Evolutionary conservation across 495 filamentous ascomycete genomes (phyloP).

Genomic region (Hypoxylon lienhwacheense): DNA sequence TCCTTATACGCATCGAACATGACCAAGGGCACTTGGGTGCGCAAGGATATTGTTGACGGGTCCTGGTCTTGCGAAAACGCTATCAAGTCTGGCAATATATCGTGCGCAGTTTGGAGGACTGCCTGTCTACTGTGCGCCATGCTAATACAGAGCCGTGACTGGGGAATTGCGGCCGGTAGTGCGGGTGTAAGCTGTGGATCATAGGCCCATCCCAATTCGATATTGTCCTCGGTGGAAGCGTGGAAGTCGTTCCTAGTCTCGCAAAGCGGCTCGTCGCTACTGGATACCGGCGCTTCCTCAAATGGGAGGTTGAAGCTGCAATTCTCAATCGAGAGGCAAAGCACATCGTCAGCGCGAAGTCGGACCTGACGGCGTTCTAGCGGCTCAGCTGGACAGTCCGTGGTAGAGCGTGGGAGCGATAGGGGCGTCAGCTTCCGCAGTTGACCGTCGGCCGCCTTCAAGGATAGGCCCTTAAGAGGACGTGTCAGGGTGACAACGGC

Average conservation of each 20-base stretch:
- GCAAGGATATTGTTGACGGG: too few species aligned
- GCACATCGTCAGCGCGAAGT: constrained; percentile 24
- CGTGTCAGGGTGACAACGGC: constrained; percentile 30
- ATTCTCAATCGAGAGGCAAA: constrained; percentile 35
- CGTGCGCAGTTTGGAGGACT: background rate
- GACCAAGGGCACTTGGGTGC: constrained; percentile 3
- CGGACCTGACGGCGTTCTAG: constrained; percentile 16
- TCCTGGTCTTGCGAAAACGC: background rate
- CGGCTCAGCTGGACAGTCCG: constrained; percentile 5
- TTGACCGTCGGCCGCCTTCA: constrained; percentile 31
- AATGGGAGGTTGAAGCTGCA: constrained; percentile 39
- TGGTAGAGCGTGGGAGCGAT: background rate
- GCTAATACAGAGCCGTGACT: constrained; percentile 14
- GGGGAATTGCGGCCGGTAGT: constrained; percentile 12
- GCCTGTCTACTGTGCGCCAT: constrained; percentile 2
- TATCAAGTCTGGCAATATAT: background rate
- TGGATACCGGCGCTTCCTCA: constrained; percentile 15
- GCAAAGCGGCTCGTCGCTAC: background rate
- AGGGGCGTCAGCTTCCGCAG: constrained; percentile 6
- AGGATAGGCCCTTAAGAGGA: constrained; percentile 28
- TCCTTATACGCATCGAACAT: constrained; percentile 29
- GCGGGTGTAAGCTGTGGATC: constrained; percentile 31
- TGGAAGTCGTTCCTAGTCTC: background rate
- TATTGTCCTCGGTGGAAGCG: too few species aligned
- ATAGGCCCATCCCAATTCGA: constrained; percentile 31